Percentiles rank a stretch among this genome's conserved stretches.
These are phyloP conservation scores for Pholiota molesta DNA, from an alignment of 768 basidiomycete species.

Conservation along the genomic window DNA sequence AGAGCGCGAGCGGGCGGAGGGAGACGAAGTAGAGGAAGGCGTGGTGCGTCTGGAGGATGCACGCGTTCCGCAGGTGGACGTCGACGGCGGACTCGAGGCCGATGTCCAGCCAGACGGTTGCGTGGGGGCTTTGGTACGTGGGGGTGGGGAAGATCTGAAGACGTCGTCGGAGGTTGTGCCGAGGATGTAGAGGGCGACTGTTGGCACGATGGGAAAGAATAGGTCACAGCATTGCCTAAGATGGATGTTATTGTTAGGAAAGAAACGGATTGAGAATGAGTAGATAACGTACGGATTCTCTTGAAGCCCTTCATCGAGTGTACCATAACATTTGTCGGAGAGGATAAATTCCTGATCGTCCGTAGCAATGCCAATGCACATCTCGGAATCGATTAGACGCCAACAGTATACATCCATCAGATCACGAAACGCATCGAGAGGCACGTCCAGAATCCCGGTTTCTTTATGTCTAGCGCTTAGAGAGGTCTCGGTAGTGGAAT, in stretches of 20 bases:
- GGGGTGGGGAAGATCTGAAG: constrained; percentile 12
- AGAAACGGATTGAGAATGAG: constrained; percentile 5
- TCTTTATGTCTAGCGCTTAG: constrained; percentile 7
- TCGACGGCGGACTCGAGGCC: constrained; percentile 55
- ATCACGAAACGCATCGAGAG: constrained; percentile 27
- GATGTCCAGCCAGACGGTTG: constrained; percentile 43
- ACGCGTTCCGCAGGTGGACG: constrained; percentile 63
- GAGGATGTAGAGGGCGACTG: constrained; percentile 55
- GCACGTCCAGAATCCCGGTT: constrained; percentile 16
- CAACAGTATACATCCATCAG: constrained; percentile 50
- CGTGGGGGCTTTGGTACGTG: constrained; percentile 20
- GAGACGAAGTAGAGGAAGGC: constrained; percentile 53
- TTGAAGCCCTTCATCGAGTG: constrained; percentile 51
- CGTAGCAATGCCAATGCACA: constrained; percentile 55
- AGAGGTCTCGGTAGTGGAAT: constrained; percentile 20
- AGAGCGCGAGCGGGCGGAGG: constrained; percentile 51
- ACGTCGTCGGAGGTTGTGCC: constrained; percentile 30
- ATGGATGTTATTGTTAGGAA: constrained; percentile 1
- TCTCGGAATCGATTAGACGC: constrained; percentile 49
- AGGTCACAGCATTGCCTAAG: constrained; percentile 48
- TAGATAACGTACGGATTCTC: constrained; percentile 41
- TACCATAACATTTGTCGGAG: constrained; percentile 55
- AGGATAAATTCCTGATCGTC: constrained; percentile 62
- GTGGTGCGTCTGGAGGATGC: constrained; percentile 58
- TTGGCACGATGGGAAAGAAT: constrained; percentile 60